Base-by-base conservation (phyloP, 2,329 filamentous ascomycete species). In the Fusarium zealandicum region DNA sequence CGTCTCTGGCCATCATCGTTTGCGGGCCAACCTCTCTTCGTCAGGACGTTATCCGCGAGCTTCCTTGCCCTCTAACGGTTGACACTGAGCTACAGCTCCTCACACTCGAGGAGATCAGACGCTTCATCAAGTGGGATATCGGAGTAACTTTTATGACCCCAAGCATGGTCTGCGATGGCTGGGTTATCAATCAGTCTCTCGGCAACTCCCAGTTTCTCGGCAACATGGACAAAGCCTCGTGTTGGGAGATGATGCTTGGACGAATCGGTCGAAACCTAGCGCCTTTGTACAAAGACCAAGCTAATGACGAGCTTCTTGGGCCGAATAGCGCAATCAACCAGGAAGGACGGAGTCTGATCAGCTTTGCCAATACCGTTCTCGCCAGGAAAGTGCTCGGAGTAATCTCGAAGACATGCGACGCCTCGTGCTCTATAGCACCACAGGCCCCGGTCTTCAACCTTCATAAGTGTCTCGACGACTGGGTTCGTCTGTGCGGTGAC, bases 21-120 rank as follows among this genome's bases (percentile, higher is more conserved):
- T 51, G 39, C 16, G 47, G 47, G 17, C 32, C 47, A 13, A 38
- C 46, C 12, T 50, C 46, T n/a, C 38, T 50, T 36, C 17, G 36
- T 30, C 46, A 50, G 18, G 46, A 30, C 14, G 30, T 50, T 12
- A 43, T 49, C 20, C 14, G 37, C 37, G 45, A 49, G 30, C 17
- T 42, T n/a, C 37, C 45, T 13, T 30, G 35, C 16, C 45, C 45
- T 37, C 31, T 50, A 10, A 31, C 31, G 3, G 4, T 22, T 5
- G 22, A 9, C 22, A 31, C 38, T 3, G 14, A 20, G 31, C 12
- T 36, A 3, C 18, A 27, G 20, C 18, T 50, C 6, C 16, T 50
- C n/a, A 31, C 20, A 5, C 10, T 50, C 16, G 16, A 35, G 3
- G 31, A 50, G 22, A 50, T 50, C n/a, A 32, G 36, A 12, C 17